A percentile compares a stretch with the other conserved stretches of the same genome.
Conservation (phyloP, 768 basidiomycete species). For the Mycena haematopus region DNA sequence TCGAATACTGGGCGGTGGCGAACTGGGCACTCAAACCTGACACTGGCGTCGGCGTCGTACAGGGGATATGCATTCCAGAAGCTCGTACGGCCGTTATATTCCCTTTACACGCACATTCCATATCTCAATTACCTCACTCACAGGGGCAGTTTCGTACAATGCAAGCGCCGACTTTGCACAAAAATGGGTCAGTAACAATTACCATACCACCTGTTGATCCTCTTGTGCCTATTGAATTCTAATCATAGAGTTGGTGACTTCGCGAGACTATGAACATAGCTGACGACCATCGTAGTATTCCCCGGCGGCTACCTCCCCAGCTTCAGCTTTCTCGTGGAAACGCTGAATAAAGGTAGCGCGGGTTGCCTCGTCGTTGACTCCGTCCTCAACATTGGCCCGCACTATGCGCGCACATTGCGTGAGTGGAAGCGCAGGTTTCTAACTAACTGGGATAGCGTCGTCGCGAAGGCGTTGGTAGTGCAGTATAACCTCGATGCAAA, state of each 20-base stretch:
- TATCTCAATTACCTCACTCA: background rate
- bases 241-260: constrained; percentile 14
- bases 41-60: constrained; percentile 57
- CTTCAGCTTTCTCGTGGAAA: constrained; percentile 48
- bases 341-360: constrained; percentile 47
- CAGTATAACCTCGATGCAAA: constrained; percentile 40
- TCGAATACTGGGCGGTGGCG: constrained; percentile 53
- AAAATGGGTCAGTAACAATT: constrained; percentile 50
- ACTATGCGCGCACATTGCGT: constrained; percentile 64
- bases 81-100: constrained; percentile 39
- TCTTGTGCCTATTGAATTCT: background rate
- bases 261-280: background rate
- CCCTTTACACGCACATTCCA: background rate
- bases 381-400: constrained; percentile 61
- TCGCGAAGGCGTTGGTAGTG: constrained; percentile 49
- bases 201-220: background rate
- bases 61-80: constrained; percentile 63
- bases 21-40: constrained; percentile 54
- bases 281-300: constrained; percentile 45
- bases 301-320: constrained; percentile 64
- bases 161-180: constrained; percentile 59
- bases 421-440: constrained; percentile 60
- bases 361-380: constrained; percentile 57
- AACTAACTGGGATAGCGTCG: constrained; percentile 47
- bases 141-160: constrained; percentile 44